Evolutionary conservation across 768 basidiomycete species (phyloP), one percentile per base, ranked within the genome.

Genomic region (Boletales sp.): DNA sequence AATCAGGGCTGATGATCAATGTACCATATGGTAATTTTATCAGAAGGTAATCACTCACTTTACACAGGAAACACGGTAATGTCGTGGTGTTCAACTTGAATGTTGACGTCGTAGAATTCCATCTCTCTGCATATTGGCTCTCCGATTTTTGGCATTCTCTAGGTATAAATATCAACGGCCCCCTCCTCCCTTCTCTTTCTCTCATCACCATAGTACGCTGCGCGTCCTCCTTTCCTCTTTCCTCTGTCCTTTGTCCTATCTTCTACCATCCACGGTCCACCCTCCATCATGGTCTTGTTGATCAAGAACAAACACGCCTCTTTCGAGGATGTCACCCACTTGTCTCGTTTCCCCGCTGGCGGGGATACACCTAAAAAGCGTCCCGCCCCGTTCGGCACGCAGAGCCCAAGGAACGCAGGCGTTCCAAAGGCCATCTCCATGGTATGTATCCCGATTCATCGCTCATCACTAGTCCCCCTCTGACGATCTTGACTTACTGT

Each of bases 221-320:
- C 15, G 18, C 42, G 42, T 28, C 7, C 25, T 7, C 25, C 25
- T 34, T 21, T 14, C 19, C 19, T 19, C 38, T 8, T 18, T 14
- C 19, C 37, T 17, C 17, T 17, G 36, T 36, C 35, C 31, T 25
- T 6, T 33, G 32, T 33, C 14, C 44, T 2, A 3, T 37, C 35
- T 17, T 33, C 37, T 19, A n/a, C 17, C 14, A 21, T 18, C 9
- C 48, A 17, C 14, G 35, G 5, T 40, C 38, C 48, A 17, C 19
- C 43, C 10, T 44, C 28, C 35, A 8, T 5, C 7, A 56, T 57
- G 56, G 42, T 57, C 55, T 57, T 57, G 46, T 57, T 48, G 55
- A 57, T 52, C 49, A 57, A 57, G 55, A 48, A 51, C 46, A 51
- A 51, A 41, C n/a, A 12, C n/a, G 17, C 46, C 49, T 57, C 55